These are phyloP conservation scores for Lachnellula occidentalis DNA, from an alignment of 2,329 filamentous ascomycete species.

Conservation along the genomic window DNA sequence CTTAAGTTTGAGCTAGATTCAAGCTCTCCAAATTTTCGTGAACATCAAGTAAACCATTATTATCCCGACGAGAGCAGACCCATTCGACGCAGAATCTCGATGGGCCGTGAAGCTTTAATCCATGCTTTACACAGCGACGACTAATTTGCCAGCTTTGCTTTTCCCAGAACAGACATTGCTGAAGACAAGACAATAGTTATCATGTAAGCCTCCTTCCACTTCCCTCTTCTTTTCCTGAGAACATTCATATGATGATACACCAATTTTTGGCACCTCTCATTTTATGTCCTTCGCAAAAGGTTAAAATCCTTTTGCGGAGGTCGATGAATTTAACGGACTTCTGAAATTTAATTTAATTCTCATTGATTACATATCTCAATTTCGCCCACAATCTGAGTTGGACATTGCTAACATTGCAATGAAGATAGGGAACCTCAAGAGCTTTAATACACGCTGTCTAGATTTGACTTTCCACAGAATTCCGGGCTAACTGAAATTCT, in stretches of 20 bases:
- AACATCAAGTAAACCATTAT: neutral
- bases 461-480: too few species aligned
- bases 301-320: conserved; percentile 42
- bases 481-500: neutral
- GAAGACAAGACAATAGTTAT: neutral
- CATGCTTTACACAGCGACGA: too few species aligned
- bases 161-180: neutral
- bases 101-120: too few species aligned
- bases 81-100: too few species aligned
- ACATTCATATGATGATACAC: conserved; percentile 62
- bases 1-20: neutral
- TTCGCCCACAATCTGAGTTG: neutral
- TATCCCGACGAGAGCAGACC: too few species aligned
- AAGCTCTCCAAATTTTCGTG: neutral
- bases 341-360: conserved; percentile 47
- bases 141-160: neutral
- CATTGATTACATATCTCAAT: neutral
- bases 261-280: conserved; percentile 98
- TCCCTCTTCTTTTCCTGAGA: conserved; percentile 3
- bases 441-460: neutral
- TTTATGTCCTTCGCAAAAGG: conserved; percentile 47
- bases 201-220: neutral
- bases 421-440: neutral
- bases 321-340: conserved; percentile 84
- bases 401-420: neutral